Evolutionary conservation across 2,329 filamentous ascomycete species (phyloP), one percentile per base, ranked within the genome.

Genomic region (Penicillium sp.): DNA sequence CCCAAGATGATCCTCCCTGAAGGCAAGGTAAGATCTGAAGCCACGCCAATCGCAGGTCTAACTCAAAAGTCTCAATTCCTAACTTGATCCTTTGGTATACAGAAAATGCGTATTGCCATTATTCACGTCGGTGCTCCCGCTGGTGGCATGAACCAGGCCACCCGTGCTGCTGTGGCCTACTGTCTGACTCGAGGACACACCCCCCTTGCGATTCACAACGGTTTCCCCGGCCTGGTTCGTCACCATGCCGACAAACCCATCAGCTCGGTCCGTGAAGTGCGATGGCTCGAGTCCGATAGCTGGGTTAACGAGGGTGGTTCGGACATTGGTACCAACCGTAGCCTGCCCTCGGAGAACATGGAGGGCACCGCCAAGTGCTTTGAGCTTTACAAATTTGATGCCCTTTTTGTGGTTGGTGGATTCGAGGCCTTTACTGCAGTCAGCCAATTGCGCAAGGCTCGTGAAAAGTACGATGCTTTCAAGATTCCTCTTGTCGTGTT

Each of bases 281-380:
- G 89, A 66, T 99, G 95, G 95, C 85, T 98, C 19, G 95, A 98
- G 72, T 92, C 96, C 5, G 94, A 98, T 73, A 83, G 87, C 61
- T 99, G 95, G 95, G 92, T 94, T 14, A 96, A 92, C 78, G 94
- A 92, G 78, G 95, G 95, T 73, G 95, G 95, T 61, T 98, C 93
- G 2, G 95, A 99, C 75, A 98, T 99, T 70, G 95, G 95, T 67
- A 99, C 94, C 27, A 99, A 99, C 82, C 90, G 95, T 69, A 92
- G 92, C 70, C 85, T 98, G 35, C 95, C 95, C 6, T 87, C 86
- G 19, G 93, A 96, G 70, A 93, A 96, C 67, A 89, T 97, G 77
- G 88, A 90, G 67, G 86, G 84, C 47, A 90, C 95, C 27, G 93
- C 94, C 36, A 85, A 87, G 68, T 88, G 94, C 64, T 92, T 99